Conservation (phyloP, 192 early-diverging fungal species). For the Backusella parvicylindrica region DNA sequence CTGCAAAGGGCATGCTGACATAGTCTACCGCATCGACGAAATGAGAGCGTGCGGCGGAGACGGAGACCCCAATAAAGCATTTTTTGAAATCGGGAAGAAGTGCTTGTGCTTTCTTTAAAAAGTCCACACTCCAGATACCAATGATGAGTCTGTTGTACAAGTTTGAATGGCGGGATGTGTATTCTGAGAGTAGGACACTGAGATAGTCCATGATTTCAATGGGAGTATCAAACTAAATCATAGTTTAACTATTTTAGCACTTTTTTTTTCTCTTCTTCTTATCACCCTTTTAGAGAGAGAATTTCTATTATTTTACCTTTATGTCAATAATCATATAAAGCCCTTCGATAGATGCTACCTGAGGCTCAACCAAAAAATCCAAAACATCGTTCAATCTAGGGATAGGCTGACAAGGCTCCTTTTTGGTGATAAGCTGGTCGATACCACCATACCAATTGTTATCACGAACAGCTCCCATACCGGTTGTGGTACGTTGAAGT, state of each 20-base stretch:
- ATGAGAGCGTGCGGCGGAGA: constrained; percentile 36
- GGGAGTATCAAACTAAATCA: constrained; percentile 34
- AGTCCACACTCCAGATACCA: constrained; percentile 54
- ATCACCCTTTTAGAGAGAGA: no score
- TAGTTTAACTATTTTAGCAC: neutral
- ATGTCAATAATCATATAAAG: constrained; percentile 55
- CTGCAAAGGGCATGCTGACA: constrained; percentile 41
- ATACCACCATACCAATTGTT: constrained; percentile 47
- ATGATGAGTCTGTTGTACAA: constrained; percentile 39
- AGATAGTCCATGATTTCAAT: constrained; percentile 30
- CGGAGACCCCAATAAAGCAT: constrained; percentile 47
- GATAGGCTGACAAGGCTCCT: constrained; percentile 39
- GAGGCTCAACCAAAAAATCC: constrained; percentile 39
- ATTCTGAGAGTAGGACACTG: constrained; percentile 10
- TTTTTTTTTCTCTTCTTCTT: no score
- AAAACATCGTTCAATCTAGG: constrained; percentile 47
- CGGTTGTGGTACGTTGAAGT: constrained; percentile 49
- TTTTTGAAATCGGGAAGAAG: constrained; percentile 41
- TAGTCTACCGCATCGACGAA: constrained; percentile 42
- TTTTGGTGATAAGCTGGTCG: constrained; percentile 45
- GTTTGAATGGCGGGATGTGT: neutral
- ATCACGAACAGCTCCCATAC: constrained; percentile 38
- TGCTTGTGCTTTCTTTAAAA: constrained; percentile 38
- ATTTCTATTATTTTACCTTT: constrained; percentile 33
- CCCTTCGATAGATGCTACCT: constrained; percentile 28